Conservation (phyloP, 2,329 filamentous ascomycete species). For the Cytospora mali region DNA sequence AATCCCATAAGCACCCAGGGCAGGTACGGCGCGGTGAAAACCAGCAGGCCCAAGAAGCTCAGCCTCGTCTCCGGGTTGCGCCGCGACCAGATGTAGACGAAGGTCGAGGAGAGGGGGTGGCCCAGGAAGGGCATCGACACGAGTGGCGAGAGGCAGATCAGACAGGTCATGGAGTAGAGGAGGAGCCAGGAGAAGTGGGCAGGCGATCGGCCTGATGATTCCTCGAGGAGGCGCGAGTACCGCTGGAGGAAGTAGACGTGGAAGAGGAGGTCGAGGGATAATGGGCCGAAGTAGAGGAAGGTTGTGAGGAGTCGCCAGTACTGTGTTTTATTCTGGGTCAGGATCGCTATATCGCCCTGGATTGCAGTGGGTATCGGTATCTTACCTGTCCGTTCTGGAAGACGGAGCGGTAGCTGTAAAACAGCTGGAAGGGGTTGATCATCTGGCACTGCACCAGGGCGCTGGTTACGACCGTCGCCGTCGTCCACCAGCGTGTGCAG, state of each 20-base stretch:
- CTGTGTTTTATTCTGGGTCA: slow-evolving; percentile 47
- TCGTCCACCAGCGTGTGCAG: slow-evolving; percentile 96
- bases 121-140: slow-evolving; percentile 93
- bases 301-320: slow-evolving; percentile 97
- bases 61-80: slow-evolving; percentile 90
- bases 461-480: slow-evolving; percentile 84
- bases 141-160: slow-evolving; percentile 81
- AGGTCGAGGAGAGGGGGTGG: slow-evolving; percentile 86
- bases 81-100: slow-evolving; percentile 98
- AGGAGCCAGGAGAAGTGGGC: slow-evolving; percentile 96
- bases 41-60: slow-evolving; percentile 83
- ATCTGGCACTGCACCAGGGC: slow-evolving; percentile 91
- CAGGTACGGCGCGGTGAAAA: slow-evolving; percentile 91
- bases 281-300: slow-evolving; percentile 95
- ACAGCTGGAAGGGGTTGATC: slow-evolving; percentile 90
- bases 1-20: slow-evolving; percentile 96
- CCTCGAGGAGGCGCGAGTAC: slow-evolving; percentile 92
- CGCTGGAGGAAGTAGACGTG: slow-evolving; percentile 98
- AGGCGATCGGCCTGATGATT: slow-evolving; percentile 86
- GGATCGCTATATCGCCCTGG: not conserved
- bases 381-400: slow-evolving; percentile 88
- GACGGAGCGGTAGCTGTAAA: slow-evolving; percentile 92
- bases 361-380: slow-evolving; percentile 20
- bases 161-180: slow-evolving; percentile 77
- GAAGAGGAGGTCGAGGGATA: slow-evolving; percentile 92